Percentiles rank a stretch among this genome's conserved stretches.
These are phyloP conservation scores for Fusarium globosum DNA, from an alignment of 2,329 filamentous ascomycete species.

Conservation along the genomic window DNA sequence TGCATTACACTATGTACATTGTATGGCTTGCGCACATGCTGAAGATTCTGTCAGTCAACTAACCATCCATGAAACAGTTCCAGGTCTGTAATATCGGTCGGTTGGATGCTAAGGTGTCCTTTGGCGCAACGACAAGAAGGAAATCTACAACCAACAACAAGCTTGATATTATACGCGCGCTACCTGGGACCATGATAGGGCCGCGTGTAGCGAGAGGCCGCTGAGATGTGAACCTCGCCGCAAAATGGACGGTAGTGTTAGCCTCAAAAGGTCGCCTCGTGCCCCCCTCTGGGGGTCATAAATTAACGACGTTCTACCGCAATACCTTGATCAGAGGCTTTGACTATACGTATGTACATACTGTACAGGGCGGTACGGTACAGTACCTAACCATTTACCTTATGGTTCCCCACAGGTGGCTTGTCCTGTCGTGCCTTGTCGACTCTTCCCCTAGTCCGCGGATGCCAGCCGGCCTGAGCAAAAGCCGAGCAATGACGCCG, in stretches of 20 bases:
- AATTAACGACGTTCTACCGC: slow-evolving; percentile 26
- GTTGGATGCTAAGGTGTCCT: not conserved
- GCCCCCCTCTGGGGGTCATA: slow-evolving; percentile 7
- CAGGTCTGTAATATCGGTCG: not conserved
- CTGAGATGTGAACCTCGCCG: slow-evolving; percentile 18
- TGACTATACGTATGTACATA: not conserved
- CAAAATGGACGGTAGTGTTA: slow-evolving; percentile 13
- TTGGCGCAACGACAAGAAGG: not conserved
- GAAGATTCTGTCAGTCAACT: slow-evolving; percentile 22
- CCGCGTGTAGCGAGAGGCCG: slow-evolving; percentile 34
- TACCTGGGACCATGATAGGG: slow-evolving; percentile 22
- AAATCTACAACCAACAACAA: slow-evolving; percentile 5
- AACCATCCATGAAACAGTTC: not conserved
- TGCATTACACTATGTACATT: not conserved
- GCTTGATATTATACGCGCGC: slow-evolving; percentile 11
- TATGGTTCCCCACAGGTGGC: not conserved
- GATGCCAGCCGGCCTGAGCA: slow-evolving; percentile 26
- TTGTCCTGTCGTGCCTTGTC: slow-evolving; percentile 7
- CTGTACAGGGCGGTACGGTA: not conserved
- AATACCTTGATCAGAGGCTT: slow-evolving; percentile 7
- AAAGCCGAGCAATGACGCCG: slow-evolving; percentile 6
- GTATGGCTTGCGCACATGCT: not conserved
- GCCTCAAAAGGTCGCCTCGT: slow-evolving; percentile 14
- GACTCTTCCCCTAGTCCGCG: slow-evolving; percentile 30
- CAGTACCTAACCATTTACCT: not conserved